Conservation (phyloP, 371 early-diverging fungal species). For the Syncephalastrum contaminatum region DNA sequence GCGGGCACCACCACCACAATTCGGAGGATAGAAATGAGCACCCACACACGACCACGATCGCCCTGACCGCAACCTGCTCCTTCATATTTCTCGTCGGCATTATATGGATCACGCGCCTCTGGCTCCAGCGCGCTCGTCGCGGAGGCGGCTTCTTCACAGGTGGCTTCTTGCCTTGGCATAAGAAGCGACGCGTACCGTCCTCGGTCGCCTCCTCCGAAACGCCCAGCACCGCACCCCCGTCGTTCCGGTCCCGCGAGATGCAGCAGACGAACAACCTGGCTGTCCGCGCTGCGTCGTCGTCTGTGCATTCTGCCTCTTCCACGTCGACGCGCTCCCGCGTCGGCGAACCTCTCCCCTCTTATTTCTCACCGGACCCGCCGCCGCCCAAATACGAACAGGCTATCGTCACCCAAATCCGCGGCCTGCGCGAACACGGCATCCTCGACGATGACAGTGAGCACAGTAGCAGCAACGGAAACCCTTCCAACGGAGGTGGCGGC, state of each 20-base stretch:
- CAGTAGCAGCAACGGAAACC: background rate
- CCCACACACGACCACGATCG: constrained; percentile 20
- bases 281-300: constrained; percentile 5
- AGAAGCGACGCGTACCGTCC: constrained; percentile 5
- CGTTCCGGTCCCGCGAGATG: constrained; percentile 35
- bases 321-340: constrained; percentile 17
- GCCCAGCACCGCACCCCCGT: constrained; percentile 37
- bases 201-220: constrained; percentile 6
- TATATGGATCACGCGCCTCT: constrained; percentile 16
- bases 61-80: constrained; percentile 23
- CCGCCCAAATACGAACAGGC: constrained; percentile 52
- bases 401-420: constrained; percentile 46
- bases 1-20: constrained; percentile 15
- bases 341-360: constrained; percentile 35
- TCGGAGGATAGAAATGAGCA: background rate
- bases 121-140: constrained; percentile 8
- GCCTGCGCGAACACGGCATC: constrained; percentile 9
- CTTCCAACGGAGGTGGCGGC: background rate
- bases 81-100: constrained; percentile 20
- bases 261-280: background rate
- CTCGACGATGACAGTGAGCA: background rate
- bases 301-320: background rate
- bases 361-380: constrained; percentile 30
- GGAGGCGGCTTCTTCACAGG: background rate
- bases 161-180: background rate